Conservation (phyloP, 495 filamentous ascomycete species). For the Penicillium diatomitis region DNA sequence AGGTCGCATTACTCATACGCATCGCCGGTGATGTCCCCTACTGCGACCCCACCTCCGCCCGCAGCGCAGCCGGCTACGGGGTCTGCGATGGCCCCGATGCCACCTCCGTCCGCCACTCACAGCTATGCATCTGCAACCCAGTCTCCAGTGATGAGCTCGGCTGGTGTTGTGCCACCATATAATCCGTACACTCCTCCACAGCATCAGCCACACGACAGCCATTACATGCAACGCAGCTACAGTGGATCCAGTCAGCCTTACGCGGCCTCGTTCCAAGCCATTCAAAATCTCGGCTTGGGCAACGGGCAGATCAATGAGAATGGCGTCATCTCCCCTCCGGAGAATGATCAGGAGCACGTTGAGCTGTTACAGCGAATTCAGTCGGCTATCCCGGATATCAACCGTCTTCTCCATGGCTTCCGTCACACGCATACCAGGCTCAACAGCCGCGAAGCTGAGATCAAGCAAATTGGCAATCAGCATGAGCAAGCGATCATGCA, state of each 20-base stretch:
- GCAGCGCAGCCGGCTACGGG: slow-evolving; percentile 3
- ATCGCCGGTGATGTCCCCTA: slow-evolving; percentile 33
- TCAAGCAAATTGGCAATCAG: slow-evolving; percentile 38
- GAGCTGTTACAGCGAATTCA: slow-evolving; percentile 40
- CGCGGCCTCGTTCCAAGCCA: slow-evolving; percentile 24
- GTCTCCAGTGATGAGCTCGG: slow-evolving; percentile 31
- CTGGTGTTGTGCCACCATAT: slow-evolving; percentile 29
- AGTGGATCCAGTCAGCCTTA: slow-evolving; percentile 21
- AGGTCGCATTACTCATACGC: slow-evolving; percentile 30
- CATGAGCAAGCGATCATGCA: slow-evolving; percentile 39
- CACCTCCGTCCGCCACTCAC: slow-evolving; percentile 17
- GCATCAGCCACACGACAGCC: slow-evolving; percentile 11
- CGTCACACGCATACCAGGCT: slow-evolving; percentile 37
- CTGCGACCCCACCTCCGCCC: slow-evolving; percentile 13
- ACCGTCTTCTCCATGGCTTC: slow-evolving; percentile 37
- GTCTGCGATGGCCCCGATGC: slow-evolving; percentile 4
- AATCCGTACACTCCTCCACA: slow-evolving; percentile 23
- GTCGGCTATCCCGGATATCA: slow-evolving; percentile 42
- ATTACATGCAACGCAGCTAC: slow-evolving; percentile 24
- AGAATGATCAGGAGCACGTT: slow-evolving; percentile 29
- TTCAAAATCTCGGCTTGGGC: slow-evolving; percentile 19
- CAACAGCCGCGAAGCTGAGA: slow-evolving; percentile 34
- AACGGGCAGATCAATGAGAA: slow-evolving; percentile 19
- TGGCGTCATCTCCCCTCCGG: slow-evolving; percentile 24
- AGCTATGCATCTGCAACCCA: slow-evolving; percentile 25